These are phyloP conservation scores for Cladorrhinum sp. DNA, from an alignment of 2,329 filamentous ascomycete species.

Conservation along the genomic window DNA sequence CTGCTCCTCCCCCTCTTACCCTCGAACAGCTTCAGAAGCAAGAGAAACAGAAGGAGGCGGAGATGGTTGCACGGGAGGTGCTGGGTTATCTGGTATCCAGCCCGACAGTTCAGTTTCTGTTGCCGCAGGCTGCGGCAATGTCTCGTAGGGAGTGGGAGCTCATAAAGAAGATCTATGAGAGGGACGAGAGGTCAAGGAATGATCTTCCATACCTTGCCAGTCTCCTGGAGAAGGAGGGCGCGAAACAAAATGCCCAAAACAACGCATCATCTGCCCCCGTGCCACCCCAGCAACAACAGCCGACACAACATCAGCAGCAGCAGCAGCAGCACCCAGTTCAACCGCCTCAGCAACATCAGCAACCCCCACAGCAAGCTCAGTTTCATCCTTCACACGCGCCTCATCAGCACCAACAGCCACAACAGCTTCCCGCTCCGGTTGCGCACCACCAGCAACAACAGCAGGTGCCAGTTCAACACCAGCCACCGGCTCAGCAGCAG, in stretches of 20 bases:
- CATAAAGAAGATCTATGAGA: constrained; percentile 64
- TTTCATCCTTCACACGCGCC: neutral
- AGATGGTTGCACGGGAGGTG: constrained; percentile 59
- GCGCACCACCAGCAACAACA: constrained; percentile 8
- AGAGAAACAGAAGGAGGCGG: constrained; percentile 55
- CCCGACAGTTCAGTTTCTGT: constrained; percentile 65
- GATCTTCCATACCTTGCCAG: constrained; percentile 57
- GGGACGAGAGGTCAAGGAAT: constrained; percentile 61
- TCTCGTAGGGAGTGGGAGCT: constrained; percentile 71
- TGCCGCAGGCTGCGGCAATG: constrained; percentile 67
- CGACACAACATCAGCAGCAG: constrained; percentile 12
- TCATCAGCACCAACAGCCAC: constrained; percentile 8
- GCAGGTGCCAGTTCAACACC: constrained; percentile 6
- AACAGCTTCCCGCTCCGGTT: neutral
- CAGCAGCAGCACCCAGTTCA: constrained; percentile 5
- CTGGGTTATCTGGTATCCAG: constrained; percentile 61
- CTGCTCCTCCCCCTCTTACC: constrained; percentile 35
- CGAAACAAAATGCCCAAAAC: constrained; percentile 8
- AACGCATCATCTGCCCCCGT: neutral
- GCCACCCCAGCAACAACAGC: constrained; percentile 14
- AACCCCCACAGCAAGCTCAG: constrained; percentile 1
- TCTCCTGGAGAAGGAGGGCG: constrained; percentile 51
- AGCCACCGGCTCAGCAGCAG: constrained; percentile 6
- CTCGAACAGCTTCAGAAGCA: constrained; percentile 42
- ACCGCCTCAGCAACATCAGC: constrained; percentile 4